Base-by-base conservation (phyloP, 371 early-diverging fungal genomes). In the Paramicrosporidium saccamoebae region DNA sequence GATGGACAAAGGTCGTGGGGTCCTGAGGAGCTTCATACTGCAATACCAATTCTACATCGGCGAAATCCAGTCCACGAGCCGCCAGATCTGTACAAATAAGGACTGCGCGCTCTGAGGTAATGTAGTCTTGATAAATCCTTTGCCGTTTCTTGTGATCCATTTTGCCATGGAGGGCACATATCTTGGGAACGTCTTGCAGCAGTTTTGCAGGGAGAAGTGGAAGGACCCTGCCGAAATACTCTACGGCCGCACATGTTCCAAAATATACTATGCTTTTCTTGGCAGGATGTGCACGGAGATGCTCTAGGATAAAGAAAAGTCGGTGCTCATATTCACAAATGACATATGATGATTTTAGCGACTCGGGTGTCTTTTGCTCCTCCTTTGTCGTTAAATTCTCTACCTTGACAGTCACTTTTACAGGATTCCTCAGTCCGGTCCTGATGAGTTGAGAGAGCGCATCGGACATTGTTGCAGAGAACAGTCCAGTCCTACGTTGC, bases 401-500 rank as follows among this genome's bases (percentile, higher is more conserved):
- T 10, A 84, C 82, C 34, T 75, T 65, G 18, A 71, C 71, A 7
- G 57, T 58, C 20, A 92, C 59, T 16, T 60, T 52, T 0, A 71
- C 78, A 0, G 90, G 90, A 29, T 86, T 81, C 23, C 86, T 56
- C 20, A 90, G 51, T 10, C 92, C 92, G 1, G 74, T 64, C 12
- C 64, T 50, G 1, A 73, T 64, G 5, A 98, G 44, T 29, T 75
- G 59, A 8, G 52, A 43, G 19, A 92, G 41, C 0, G 72, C 77
- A 24, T 88, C 86, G 13, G 71, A 73, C 69, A 90, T 68, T 4
- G 98, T 98, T 0, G 98, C 98, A 1, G 86, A 90, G 36, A 92
- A 96, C 12, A 98, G 46, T 7, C 92, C 78, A 0, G 84, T 95
- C 20, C 92, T 64, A 10, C 86, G 62, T 42, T 94, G 82, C 28